phyloP scores from a whole-genome alignment of 2,329 filamentous ascomycete genomes.

The Apiospora arundinis region DNA sequence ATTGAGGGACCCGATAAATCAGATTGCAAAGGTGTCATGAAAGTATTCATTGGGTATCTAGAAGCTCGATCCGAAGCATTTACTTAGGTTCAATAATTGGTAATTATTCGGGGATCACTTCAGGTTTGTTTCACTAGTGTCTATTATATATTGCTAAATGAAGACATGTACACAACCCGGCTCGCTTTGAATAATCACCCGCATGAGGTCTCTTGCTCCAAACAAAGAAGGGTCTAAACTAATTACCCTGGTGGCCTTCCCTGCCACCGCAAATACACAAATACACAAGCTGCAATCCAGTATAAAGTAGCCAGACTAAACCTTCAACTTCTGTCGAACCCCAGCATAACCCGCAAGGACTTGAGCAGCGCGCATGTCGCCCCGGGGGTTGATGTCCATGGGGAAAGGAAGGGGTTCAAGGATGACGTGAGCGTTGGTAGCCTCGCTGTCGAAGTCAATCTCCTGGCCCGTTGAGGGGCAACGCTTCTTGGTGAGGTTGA shows the following conservation, averaged over 20 bases:
- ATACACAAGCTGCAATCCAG: background rate
- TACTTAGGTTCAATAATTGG: too few species aligned
- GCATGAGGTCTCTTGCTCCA: background rate
- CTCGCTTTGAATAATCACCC: background rate
- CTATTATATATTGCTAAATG: background rate
- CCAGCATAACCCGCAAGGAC: constrained; percentile 47
- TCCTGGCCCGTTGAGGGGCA: constrained; percentile 50
- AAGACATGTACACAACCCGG: background rate
- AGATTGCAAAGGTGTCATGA: too few species aligned
- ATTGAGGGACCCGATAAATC: too few species aligned
- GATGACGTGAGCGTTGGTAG: constrained; percentile 59
- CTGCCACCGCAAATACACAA: background rate
- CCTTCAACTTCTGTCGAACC: constrained; percentile 38
- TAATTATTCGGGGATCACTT: background rate
- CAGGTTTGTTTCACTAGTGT: background rate
- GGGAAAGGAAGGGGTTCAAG: constrained; percentile 56
- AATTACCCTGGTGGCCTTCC: background rate
- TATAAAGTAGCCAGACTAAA: background rate
- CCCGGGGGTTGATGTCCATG: constrained; percentile 51
- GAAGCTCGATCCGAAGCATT: too few species aligned
- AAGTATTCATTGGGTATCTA: too few species aligned
- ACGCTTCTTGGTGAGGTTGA: constrained; percentile 48
- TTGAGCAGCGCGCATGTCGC: constrained; percentile 43
- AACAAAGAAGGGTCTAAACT: background rate
- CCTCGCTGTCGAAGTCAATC: constrained; percentile 54